phyloP scores from a whole-genome alignment of 192 early-diverging fungal genomes.

The Coemansia sp. region DNA sequence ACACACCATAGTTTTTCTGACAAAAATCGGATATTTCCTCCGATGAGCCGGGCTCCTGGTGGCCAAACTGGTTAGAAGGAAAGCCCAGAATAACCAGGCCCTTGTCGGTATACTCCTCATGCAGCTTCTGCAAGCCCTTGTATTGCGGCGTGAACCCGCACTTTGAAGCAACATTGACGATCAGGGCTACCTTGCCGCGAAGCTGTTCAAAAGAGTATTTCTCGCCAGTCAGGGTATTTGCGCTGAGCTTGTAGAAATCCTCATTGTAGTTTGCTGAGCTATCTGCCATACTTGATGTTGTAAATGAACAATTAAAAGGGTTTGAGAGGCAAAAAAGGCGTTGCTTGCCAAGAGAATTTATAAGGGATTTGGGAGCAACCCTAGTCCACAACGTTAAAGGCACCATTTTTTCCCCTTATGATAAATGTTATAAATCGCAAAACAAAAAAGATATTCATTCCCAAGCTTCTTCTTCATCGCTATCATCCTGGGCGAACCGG shows the following conservation, averaged over 20 bases:
- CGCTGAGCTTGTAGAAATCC: conserved; percentile 57
- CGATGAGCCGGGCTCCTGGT: conserved; percentile 61
- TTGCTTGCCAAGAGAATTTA: too few relatives aligned
- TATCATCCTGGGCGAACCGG: conserved; percentile 44
- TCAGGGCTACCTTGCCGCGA: conserved; percentile 72
- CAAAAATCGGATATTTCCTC: conserved; percentile 56
- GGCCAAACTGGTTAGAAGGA: conserved; percentile 86
- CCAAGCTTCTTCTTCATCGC: conserved; percentile 47
- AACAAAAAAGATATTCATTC: conserved; percentile 4
- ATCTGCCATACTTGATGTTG: conserved; percentile 17
- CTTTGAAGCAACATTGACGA: conserved; percentile 90
- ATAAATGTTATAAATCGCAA: conserved; percentile 1
- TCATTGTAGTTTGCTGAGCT: conserved; percentile 16
- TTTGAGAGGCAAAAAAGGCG: neutral
- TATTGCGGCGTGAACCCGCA: conserved; percentile 88
- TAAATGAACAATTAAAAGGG: conserved; percentile 3
- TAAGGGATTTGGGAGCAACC: too few relatives aligned
- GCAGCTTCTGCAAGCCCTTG: conserved; percentile 64
- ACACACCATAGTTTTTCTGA: conserved; percentile 69
- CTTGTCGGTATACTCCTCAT: conserved; percentile 62
- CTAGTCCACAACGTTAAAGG: too few relatives aligned
- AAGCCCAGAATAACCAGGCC: conserved; percentile 87
- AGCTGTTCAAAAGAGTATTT: conserved; percentile 58
- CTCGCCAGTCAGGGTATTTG: conserved; percentile 54
- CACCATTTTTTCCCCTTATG: too few relatives aligned